Base-by-base conservation (phyloP, 768 basidiomycete species). In the Cytidiella melzeri region DNA sequence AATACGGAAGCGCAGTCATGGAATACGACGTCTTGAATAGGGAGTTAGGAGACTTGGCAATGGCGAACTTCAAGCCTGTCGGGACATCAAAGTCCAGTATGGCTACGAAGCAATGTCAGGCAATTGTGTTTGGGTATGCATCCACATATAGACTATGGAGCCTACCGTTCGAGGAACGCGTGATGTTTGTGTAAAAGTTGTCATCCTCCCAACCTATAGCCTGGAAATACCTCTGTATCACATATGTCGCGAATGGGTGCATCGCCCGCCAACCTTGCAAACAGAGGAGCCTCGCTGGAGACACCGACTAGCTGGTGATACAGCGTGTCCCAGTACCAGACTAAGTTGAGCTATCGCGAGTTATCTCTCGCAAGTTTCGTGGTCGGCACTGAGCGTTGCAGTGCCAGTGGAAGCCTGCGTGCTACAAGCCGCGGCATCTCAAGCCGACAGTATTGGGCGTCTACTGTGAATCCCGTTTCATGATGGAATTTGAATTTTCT, bases 121-220 rank as follows among this genome's bases (percentile, higher is more conserved):
- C 6, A 24, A 23, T 13, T 40, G 19, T 19, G 10, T 11, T 43
- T 10, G 15, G 12, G 18, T 38, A 47, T 10, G 15, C 42, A 41
- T 38, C 30, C 25, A 11, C 10, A 43, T 6, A 1, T 12, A 6
- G 34, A 47, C 48, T n/a, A 15, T 20, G 20, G 18, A 34, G 58
- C 64, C 26, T 51, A 95, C 92, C 88, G 69, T 79, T 84, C 1
- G 93, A 95, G 28, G 92, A 88, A 47, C 90, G 81, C 1, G 92
- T 96, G 39, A 98, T 59, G 56, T 94, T 91, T 2, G 87, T 81
- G 61, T 91, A 97, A 19, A 95, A 73, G 60, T 95, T 95, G 67
- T 97, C 94, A 63, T 95, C 91, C 59, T 92, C 93, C 95, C 95
- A 98, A 54, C 91, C 89, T 26, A 92, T 96, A n/a, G 82, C 83